Conservation (phyloP, 2,329 filamentous ascomycete genomes). For the Sarocladiaceae sp. region DNA sequence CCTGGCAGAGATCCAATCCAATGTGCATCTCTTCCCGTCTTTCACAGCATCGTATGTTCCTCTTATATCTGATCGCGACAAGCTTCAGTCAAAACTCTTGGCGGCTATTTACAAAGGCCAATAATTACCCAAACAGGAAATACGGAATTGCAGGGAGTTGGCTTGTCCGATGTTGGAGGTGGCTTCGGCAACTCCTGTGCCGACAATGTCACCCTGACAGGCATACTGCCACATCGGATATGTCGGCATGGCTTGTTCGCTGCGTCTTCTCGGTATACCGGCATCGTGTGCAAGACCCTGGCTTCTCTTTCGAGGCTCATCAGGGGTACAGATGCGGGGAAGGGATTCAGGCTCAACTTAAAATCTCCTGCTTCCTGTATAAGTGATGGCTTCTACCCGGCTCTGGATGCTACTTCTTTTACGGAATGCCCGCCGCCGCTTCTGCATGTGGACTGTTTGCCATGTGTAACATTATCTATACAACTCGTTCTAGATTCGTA, state of each 20-base stretch:
- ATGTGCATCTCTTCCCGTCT: not conserved
- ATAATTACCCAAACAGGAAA: slow-evolving; percentile 4
- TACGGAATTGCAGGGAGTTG: not conserved
- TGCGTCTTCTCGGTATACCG: not conserved
- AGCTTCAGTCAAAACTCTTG: slow-evolving; percentile 7
- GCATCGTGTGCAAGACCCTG: not conserved
- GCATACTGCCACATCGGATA: not conserved
- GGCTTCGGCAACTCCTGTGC: slow-evolving; percentile 6
- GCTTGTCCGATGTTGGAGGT: not conserved
- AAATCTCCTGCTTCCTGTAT: not conserved
- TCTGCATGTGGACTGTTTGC: too few relatives aligned
- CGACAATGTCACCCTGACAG: slow-evolving; percentile 1
- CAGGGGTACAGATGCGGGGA: not conserved
- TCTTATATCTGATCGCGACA: slow-evolving; percentile 3
- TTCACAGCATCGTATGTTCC: not conserved
- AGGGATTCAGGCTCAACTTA: slow-evolving; percentile 8
- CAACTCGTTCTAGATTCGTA: too few relatives aligned
- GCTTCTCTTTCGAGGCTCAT: not conserved
- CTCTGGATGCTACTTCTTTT: too few relatives aligned
- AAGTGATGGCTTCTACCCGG: too few relatives aligned
- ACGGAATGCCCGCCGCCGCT: too few relatives aligned
- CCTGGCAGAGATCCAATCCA: not conserved
- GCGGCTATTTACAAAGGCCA: slow-evolving; percentile 5
- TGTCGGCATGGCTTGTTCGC: not conserved
- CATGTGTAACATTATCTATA: too few relatives aligned